Evolutionary conservation across 2,329 filamentous ascomycete genomes (phyloP).

Genomic region (Aspergillus carbonarius): DNA sequence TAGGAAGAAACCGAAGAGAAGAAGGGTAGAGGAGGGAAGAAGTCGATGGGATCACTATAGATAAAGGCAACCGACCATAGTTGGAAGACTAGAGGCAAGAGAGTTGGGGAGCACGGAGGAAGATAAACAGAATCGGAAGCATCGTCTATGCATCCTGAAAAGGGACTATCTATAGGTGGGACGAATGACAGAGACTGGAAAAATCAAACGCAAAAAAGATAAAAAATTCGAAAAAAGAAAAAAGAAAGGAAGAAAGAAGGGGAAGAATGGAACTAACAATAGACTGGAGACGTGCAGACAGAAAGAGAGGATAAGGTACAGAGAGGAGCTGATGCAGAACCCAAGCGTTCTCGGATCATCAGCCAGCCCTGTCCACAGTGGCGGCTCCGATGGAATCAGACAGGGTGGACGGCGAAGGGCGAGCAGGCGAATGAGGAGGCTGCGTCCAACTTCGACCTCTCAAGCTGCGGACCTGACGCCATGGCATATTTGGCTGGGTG

Average conservation of each 20-base stretch:
- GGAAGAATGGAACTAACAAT: not conserved
- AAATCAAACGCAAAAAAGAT: conserved; percentile 4
- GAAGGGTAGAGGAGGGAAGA: not conserved
- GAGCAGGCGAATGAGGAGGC: conserved; percentile 1
- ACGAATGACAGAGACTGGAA: conserved; percentile 5
- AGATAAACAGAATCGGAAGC: not conserved
- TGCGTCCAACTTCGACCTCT: not conserved
- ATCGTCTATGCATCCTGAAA: conserved; percentile 1
- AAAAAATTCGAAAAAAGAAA: conserved; percentile 7
- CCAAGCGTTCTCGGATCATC: conserved; percentile 1
- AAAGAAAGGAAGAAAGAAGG: conserved; percentile 10
- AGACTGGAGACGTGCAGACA: not conserved
- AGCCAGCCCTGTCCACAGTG: conserved; percentile 12
- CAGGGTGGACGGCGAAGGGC: not conserved
- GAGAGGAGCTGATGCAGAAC: not conserved
- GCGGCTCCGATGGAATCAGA: conserved; percentile 7
- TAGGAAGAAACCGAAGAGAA: not conserved
- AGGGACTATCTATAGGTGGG: not conserved
- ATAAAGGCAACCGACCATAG: not conserved
- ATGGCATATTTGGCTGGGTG: not conserved
- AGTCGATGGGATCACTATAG: not conserved
- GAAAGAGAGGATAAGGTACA: not conserved
- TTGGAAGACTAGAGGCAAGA: not conserved
- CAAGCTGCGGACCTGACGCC: not conserved
- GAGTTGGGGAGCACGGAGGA: not conserved